These are phyloP conservation scores for Penicillium hesseltinei DNA, from an alignment of 2,329 filamentous ascomycete species.

Conservation along the genomic window DNA sequence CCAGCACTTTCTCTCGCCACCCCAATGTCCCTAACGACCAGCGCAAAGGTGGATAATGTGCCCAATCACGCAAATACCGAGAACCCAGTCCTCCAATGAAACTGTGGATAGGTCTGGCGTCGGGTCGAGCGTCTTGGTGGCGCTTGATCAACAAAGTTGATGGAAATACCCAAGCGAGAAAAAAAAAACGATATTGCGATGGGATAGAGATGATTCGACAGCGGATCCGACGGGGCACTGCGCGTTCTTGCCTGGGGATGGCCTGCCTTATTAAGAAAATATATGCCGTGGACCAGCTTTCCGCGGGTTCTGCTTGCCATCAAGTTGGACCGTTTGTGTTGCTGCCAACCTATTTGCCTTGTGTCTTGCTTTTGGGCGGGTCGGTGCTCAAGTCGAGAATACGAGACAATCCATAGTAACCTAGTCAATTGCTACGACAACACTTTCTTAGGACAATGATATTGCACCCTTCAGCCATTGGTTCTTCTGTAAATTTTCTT, in stretches of 20 bases:
- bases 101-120: slow-evolving; percentile 9
- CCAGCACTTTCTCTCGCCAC: slow-evolving; percentile 29
- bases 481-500: background rate
- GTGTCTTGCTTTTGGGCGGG: background rate
- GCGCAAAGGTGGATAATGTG: slow-evolving; percentile 24
- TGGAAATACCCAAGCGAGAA: slow-evolving; percentile 17
- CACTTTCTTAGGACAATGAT: slow-evolving; percentile 1
- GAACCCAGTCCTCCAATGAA: background rate
- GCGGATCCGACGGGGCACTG: background rate
- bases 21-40: slow-evolving; percentile 16
- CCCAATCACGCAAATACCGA: background rate
- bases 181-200: slow-evolving; percentile 7
- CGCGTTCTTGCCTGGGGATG: background rate
- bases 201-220: slow-evolving; percentile 3
- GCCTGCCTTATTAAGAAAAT: background rate
- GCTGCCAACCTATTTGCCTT: slow-evolving; percentile 1
- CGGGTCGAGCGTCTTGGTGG: slow-evolving; percentile 56
- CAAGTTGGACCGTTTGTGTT: background rate
- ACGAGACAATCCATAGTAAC: background rate
- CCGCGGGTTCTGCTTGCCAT: background rate
- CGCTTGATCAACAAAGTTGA: slow-evolving; percentile 11
- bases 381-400: slow-evolving; percentile 1
- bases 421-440: slow-evolving; percentile 6
- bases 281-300: background rate
- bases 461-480: background rate